A percentile compares a stretch with the other conserved stretches of the same genome.
Conservation (phyloP, 352 stramenopile species). For the Pythium aquatile region DNA sequence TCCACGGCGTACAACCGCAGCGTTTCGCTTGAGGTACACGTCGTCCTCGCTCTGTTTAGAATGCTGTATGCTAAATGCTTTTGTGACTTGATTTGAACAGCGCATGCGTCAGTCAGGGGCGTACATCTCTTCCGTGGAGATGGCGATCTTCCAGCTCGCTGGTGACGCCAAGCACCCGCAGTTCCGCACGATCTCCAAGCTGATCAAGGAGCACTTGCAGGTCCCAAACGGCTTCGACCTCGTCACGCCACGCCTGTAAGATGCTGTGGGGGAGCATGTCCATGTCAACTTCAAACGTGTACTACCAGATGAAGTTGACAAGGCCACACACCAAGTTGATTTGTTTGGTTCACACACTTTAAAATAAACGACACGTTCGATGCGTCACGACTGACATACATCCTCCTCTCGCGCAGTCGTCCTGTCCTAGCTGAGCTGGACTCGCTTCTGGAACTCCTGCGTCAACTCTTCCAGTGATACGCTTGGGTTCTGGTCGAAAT, state of each 20-base stretch:
- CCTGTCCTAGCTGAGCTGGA: slow-evolving; percentile 47
- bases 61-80: too few species aligned
- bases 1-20: slow-evolving; percentile 87
- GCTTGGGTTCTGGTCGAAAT: slow-evolving; percentile 68
- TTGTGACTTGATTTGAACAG: slow-evolving; percentile 25
- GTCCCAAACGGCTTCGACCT: slow-evolving; percentile 56
- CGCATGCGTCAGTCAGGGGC: slow-evolving; percentile 92
- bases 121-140: slow-evolving; percentile 96
- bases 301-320: background rate
- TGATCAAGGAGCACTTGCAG: slow-evolving; percentile 93
- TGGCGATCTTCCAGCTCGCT: slow-evolving; percentile 94
- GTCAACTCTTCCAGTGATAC: slow-evolving; percentile 66
- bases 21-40: slow-evolving; percentile 82
- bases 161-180: slow-evolving; percentile 87
- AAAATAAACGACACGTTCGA: background rate
- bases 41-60: too few species aligned
- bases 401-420: slow-evolving; percentile 7
- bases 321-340: background rate
- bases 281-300: too few species aligned
- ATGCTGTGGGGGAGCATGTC: background rate
- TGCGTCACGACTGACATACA: background rate
- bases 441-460: slow-evolving; percentile 69
- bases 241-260: slow-evolving; percentile 16
- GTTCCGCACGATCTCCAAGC: slow-evolving; percentile 92
- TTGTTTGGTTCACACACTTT: background rate